phyloP scores from a whole-genome alignment of 805 yeast genomes.

The Clavispora carvajalis region DNA sequence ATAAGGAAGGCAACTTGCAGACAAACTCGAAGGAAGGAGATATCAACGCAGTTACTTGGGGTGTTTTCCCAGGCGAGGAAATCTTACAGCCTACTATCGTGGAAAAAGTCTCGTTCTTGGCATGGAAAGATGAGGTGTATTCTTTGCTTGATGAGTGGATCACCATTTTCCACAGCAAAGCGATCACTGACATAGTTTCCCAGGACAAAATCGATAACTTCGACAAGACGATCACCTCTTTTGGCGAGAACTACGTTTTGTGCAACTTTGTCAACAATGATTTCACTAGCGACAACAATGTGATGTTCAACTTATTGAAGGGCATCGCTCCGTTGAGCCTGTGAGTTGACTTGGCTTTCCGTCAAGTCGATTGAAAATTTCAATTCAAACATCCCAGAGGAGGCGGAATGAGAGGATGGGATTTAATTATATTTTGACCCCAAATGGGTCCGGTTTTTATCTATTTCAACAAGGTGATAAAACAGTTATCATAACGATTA shows the following conservation, averaged over 20 bases:
- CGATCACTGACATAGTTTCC: constrained; percentile 27
- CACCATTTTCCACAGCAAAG: constrained; percentile 39
- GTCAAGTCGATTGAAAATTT: background rate
- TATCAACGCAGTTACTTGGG: constrained; percentile 97
- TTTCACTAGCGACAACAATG: constrained; percentile 49
- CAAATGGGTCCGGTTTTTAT: constrained; percentile 13
- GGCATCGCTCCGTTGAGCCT: constrained; percentile 7
- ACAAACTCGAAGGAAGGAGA: constrained; percentile 72
- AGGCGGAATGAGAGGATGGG: background rate
- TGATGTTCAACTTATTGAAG: constrained; percentile 52
- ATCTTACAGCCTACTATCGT: constrained; percentile 94
- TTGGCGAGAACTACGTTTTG: constrained; percentile 60
- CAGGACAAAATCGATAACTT: constrained; percentile 28
- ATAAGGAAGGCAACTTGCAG: constrained; percentile 47
- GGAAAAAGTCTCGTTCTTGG: constrained; percentile 83
- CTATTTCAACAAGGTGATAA: constrained; percentile 20
- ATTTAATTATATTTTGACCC: constrained; percentile 19
- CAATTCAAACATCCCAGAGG: background rate
- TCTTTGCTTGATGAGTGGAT: constrained; percentile 80
- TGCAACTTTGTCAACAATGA: constrained; percentile 91
- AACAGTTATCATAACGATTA: constrained; percentile 28
- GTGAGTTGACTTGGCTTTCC: constrained; percentile 9
- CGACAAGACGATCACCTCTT: constrained; percentile 36
- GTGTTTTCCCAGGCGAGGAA: constrained; percentile 88
- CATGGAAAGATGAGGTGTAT: constrained; percentile 96